Conservation (phyloP, 2,329 filamentous ascomycete genomes). For the Mariannaea elegans region DNA sequence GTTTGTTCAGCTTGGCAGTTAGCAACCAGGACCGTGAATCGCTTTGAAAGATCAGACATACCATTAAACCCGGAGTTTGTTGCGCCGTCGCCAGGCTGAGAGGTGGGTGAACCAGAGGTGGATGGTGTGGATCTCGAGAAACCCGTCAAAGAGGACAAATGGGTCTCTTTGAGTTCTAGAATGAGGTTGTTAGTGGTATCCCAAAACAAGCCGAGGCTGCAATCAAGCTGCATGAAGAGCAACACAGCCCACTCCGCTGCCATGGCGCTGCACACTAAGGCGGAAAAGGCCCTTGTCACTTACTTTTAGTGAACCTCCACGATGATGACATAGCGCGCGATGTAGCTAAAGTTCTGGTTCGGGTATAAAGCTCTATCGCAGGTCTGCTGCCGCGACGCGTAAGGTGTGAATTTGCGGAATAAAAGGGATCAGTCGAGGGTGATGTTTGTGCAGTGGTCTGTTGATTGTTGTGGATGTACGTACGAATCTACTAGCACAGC, state of each 20-base stretch:
- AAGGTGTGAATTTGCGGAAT: neutral
- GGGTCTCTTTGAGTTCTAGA: constrained; percentile 20
- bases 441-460: too few relatives aligned
- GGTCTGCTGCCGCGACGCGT: neutral
- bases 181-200: neutral
- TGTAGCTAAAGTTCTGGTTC: neutral
- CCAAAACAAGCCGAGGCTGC: too few relatives aligned
- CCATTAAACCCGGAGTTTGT: neutral
- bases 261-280: neutral
- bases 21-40: neutral
- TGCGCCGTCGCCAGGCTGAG: neutral
- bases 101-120: neutral
- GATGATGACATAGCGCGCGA: neutral
- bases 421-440: too few relatives aligned
- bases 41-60: neutral
- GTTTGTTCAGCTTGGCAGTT: neutral
- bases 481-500: neutral
- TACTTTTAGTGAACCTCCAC: neutral
- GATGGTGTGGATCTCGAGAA: constrained; percentile 15
- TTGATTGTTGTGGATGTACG: too few relatives aligned
- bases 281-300: neutral
- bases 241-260: neutral
- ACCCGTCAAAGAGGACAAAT: constrained; percentile 10
- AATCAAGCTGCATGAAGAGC: neutral
- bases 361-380: neutral